These are phyloP conservation scores for Colletotrichum truncatum DNA, from an alignment of 2,329 filamentous ascomycete genomes.

Conservation along the genomic window DNA sequence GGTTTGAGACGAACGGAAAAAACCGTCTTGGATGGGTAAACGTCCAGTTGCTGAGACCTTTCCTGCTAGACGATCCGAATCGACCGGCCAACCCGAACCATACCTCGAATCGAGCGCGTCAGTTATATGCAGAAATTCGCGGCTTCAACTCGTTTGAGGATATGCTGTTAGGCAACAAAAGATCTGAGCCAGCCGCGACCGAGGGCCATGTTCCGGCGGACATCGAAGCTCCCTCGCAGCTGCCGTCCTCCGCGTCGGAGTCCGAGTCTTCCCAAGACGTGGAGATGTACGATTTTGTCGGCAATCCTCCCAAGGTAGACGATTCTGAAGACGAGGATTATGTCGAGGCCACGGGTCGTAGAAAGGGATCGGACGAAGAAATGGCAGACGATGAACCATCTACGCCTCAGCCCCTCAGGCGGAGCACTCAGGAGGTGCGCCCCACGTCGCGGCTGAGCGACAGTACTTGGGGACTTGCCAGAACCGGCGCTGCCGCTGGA, in stretches of 20 bases:
- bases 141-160: constrained; percentile 25
- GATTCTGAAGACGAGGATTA: constrained; percentile 28
- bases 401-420: constrained; percentile 9
- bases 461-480: background rate
- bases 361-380: constrained; percentile 11
- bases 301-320: constrained; percentile 33
- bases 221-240: background rate
- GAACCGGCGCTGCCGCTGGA: constrained; percentile 14
- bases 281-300: constrained; percentile 26
- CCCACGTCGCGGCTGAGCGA: constrained; percentile 9
- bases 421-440: constrained; percentile 29
- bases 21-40: constrained; percentile 23
- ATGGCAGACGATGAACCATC: constrained; percentile 5
- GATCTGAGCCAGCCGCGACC: background rate
- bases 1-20: constrained; percentile 32
- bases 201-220: background rate
- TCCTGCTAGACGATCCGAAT: constrained; percentile 23
- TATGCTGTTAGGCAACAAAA: constrained; percentile 8
- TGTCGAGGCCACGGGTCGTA: background rate
- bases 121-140: constrained; percentile 15
- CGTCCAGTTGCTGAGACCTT: constrained; percentile 5
- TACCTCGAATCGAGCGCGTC: constrained; percentile 12
- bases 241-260: constrained; percentile 18
- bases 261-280: constrained; percentile 16
- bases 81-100: constrained; percentile 8